These are phyloP conservation scores for Litsea cubeba DNA, from an alignment of 164 flowering plant genomes.

Conservation along the genomic window DNA sequence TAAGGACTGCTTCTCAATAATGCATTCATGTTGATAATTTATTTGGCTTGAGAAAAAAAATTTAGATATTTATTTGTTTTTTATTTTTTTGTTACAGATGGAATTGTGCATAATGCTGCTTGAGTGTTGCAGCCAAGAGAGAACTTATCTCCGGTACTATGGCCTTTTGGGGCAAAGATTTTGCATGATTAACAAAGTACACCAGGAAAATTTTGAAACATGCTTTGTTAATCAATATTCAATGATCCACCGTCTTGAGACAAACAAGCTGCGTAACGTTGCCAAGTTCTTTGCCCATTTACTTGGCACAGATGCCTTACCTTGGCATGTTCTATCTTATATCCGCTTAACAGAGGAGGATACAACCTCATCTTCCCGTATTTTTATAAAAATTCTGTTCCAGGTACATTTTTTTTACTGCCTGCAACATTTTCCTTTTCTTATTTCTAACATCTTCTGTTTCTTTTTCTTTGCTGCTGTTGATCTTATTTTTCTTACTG, in stretches of 20 bases:
- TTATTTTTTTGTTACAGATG: slow-evolving; percentile 48
- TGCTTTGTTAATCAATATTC: slow-evolving; percentile 93
- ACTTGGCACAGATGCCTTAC: slow-evolving; percentile 89
- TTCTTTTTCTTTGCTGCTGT: neutral
- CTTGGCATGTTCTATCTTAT: slow-evolving; percentile 86
- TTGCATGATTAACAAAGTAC: slow-evolving; percentile 84
- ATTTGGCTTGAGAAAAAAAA: no score
- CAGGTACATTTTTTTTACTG: slow-evolving; percentile 39
- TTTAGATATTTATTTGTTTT: neutral
- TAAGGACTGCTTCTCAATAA: no score
- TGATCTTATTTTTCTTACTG: neutral
- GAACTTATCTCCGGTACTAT: slow-evolving; percentile 87
- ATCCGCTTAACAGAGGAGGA: slow-evolving; percentile 93
- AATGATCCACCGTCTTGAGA: slow-evolving; percentile 90
- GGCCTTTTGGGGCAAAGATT: slow-evolving; percentile 92
- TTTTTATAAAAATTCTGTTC: slow-evolving; percentile 90
- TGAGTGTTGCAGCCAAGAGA: slow-evolving; percentile 96
- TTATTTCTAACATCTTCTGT: neutral
- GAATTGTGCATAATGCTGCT: slow-evolving; percentile 91
- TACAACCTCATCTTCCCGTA: slow-evolving; percentile 95
- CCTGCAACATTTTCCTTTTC: neutral
- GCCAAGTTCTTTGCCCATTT: slow-evolving; percentile 97
- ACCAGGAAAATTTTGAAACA: slow-evolving; percentile 88
- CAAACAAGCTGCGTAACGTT: slow-evolving; percentile 87
- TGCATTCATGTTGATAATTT: neutral